phyloP scores from a whole-genome alignment of 148 eudicot species.

The Cornus controversa region DNA sequence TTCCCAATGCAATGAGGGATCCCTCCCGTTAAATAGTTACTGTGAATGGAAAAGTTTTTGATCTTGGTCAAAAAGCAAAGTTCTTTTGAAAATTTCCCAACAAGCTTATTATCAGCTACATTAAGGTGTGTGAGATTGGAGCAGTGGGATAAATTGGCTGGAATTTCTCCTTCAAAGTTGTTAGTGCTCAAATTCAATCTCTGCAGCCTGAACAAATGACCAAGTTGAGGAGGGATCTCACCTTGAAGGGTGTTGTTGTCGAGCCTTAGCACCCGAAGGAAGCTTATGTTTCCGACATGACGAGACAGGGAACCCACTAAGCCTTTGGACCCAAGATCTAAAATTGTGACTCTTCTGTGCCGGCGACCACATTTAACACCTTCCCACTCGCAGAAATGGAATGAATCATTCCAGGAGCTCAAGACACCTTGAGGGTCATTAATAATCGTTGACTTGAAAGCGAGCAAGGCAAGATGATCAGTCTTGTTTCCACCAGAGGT shows the following conservation, averaged over 20 bases:
- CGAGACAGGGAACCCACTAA: constrained; percentile 21
- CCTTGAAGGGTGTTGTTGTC: constrained; percentile 19
- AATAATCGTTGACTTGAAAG: constrained; percentile 10
- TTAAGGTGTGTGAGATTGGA: constrained; percentile 3
- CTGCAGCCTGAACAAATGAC: constrained; percentile 2
- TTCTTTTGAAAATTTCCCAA: constrained; percentile 2
- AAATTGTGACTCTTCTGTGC: constrained; percentile 14
- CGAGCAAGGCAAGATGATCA: constrained; percentile 21
- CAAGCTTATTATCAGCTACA: background rate
- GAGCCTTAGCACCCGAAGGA: constrained; percentile 6
- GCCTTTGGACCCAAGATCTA: constrained; percentile 9
- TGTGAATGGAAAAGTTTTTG: background rate
- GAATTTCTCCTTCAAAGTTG: constrained; percentile 17
- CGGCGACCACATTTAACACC: constrained; percentile 19
- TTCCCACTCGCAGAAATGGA: constrained; percentile 16
- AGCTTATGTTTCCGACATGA: constrained; percentile 25
- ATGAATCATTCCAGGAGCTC: constrained; percentile 18
- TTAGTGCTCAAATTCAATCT: background rate
- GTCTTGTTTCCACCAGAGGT: constrained; percentile 2
- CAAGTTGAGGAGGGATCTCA: constrained; percentile 19
- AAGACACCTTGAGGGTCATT: constrained; percentile 15
- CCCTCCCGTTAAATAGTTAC: background rate
- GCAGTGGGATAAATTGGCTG: constrained; percentile 15
- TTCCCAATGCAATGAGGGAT: background rate
- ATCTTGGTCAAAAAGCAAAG: background rate